These are phyloP conservation scores for Diaporthe sp. DNA, from an alignment of 2,329 filamentous ascomycete species.

Conservation along the genomic window DNA sequence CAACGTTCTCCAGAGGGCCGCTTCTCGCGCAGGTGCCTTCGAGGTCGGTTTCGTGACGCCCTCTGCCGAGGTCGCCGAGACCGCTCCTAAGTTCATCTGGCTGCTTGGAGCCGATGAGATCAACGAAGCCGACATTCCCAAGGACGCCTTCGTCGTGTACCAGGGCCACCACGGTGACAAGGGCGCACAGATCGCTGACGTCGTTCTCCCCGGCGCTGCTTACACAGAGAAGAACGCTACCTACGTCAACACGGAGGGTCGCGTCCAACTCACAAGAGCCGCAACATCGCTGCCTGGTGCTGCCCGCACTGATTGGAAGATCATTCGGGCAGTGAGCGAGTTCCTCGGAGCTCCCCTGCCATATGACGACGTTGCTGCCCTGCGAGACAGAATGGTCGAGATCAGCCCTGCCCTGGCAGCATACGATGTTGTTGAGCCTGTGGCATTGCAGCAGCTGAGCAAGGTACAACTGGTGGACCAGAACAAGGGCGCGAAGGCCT, in stretches of 20 bases:
- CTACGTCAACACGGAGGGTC: conserved; percentile 97
- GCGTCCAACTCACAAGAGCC: conserved; percentile 92
- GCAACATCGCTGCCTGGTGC: conserved; percentile 91
- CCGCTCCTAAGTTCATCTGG: conserved; percentile 95
- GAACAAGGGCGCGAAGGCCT: conserved; percentile 88
- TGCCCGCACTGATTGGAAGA: conserved; percentile 98
- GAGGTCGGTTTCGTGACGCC: conserved; percentile 95
- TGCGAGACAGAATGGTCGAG: conserved; percentile 94
- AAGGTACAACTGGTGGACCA: conserved; percentile 96
- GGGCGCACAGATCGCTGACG: conserved; percentile 91
- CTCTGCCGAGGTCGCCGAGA: conserved; percentile 83
- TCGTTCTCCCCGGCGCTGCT: conserved; percentile 92
- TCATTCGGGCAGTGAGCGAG: conserved; percentile 91
- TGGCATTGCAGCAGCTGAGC: conserved; percentile 79
- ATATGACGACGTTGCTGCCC: conserved; percentile 90
- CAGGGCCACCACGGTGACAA: conserved; percentile 98
- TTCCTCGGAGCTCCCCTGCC: conserved; percentile 89
- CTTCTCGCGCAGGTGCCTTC: conserved; percentile 92
- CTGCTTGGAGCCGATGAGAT: conserved; percentile 96
- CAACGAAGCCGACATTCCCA: conserved; percentile 86
- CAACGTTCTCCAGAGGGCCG: conserved; percentile 94
- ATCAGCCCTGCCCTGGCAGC: conserved; percentile 90
- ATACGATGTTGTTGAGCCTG: conserved; percentile 92
- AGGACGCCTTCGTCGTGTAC: conserved; percentile 96
- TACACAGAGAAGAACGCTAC: conserved; percentile 98